Conservation (phyloP, 164 flowering plant genomes). For the Vitis rupestris region DNA sequence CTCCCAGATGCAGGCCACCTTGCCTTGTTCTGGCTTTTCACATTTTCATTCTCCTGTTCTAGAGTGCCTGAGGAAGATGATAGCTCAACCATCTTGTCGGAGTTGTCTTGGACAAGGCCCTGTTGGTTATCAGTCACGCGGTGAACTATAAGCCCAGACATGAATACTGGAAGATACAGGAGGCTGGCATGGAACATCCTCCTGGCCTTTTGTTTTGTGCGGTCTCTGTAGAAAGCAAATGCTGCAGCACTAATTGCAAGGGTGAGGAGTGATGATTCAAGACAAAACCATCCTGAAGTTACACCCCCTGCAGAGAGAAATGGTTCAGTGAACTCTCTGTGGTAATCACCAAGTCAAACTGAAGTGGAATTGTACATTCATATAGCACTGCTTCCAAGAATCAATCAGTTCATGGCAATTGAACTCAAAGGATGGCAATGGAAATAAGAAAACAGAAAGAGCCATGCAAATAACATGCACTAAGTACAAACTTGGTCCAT, state of each 20-base stretch:
- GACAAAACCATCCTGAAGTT: conserved; percentile 82
- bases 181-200: conserved; percentile 95
- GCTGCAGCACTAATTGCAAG: conserved; percentile 72
- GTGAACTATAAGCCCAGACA: conserved; percentile 84
- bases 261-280: conserved; percentile 70
- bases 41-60: conserved; percentile 16
- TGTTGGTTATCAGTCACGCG: conserved; percentile 48
- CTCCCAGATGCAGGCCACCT: not conserved
- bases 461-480: no score
- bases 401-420: not conserved
- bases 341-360: no score
- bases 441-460: no score
- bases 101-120: conserved; percentile 13
- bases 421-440: not conserved
- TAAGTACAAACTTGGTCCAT: no score
- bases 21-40: conserved; percentile 8
- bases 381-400: no score
- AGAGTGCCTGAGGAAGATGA: conserved; percentile 15
- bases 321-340: no score
- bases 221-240: conserved; percentile 57
- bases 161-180: conserved; percentile 84
- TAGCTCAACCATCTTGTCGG: conserved; percentile 8
- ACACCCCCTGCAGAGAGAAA: conserved; percentile 65
- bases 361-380: no score
- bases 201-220: conserved; percentile 62